phyloP scores from a whole-genome alignment of 2,329 filamentous ascomycete genomes.

The Aspergillus sp. region DNA sequence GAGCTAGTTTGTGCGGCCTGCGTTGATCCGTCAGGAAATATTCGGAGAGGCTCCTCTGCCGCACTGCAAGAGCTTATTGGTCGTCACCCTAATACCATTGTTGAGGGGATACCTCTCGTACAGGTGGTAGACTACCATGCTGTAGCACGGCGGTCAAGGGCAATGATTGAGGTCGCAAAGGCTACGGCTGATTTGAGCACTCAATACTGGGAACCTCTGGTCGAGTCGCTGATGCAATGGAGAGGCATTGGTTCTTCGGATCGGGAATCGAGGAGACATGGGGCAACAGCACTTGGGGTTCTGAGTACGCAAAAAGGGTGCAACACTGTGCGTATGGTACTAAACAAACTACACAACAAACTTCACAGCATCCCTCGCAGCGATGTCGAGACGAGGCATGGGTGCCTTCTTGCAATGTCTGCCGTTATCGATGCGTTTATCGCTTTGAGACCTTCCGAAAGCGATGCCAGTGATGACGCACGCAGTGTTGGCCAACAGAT shows the following conservation, averaged over 20 bases:
- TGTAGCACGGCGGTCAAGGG: constrained; percentile 83
- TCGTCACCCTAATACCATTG: constrained; percentile 83
- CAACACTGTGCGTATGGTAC: constrained; percentile 35
- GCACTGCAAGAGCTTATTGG: constrained; percentile 93
- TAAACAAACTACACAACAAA: constrained; percentile 39
- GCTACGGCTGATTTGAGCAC: constrained; percentile 68
- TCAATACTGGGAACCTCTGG: constrained; percentile 69
- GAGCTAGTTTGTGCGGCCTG: constrained; percentile 82
- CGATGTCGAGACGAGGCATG: constrained; percentile 50
- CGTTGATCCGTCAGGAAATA: constrained; percentile 89
- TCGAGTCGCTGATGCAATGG: constrained; percentile 78
- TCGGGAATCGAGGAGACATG: constrained; percentile 70
- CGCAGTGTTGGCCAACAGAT: constrained; percentile 34
- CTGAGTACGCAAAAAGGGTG: constrained; percentile 41
- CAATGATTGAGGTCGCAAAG: constrained; percentile 76
- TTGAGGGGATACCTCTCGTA: constrained; percentile 80
- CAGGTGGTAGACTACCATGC: constrained; percentile 92
- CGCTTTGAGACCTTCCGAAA: constrained; percentile 20
- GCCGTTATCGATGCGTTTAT: constrained; percentile 43
- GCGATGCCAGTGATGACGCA: constrained; percentile 28
- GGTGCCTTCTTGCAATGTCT: constrained; percentile 47
- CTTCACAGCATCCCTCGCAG: constrained; percentile 44
- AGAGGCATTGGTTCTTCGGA: constrained; percentile 84
- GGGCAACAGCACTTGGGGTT: constrained; percentile 70
- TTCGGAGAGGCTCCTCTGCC: constrained; percentile 87